Evolutionary conservation across 2,329 filamentous ascomycete species (phyloP).

Genomic region (Capronia americana): DNA sequence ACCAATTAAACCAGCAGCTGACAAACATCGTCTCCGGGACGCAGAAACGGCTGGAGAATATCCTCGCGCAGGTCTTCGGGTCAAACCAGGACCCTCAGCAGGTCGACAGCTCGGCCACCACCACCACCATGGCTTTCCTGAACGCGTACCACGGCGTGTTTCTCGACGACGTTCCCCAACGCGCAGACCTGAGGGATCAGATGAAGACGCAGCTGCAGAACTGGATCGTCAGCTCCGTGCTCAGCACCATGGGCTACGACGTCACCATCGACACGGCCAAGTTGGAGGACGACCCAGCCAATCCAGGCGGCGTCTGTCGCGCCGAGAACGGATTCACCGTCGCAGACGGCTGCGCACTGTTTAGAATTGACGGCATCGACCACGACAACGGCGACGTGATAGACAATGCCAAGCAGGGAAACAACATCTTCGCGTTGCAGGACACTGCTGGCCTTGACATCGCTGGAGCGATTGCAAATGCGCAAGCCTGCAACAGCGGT

Average conservation of each 20-base stretch:
- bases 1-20: slow-evolving; percentile 17
- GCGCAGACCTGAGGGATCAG: slow-evolving; percentile 13
- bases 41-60: slow-evolving; percentile 18
- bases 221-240: slow-evolving; percentile 25
- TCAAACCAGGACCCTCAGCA: slow-evolving; percentile 12
- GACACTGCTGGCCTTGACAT: slow-evolving; percentile 21
- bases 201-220: slow-evolving; percentile 24
- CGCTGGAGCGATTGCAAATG: slow-evolving; percentile 12
- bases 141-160: slow-evolving; percentile 17
- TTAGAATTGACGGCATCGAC: slow-evolving; percentile 21
- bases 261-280: slow-evolving; percentile 14
- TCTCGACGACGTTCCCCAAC: slow-evolving; percentile 20
- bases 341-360: slow-evolving; percentile 14
- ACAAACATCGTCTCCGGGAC: slow-evolving; percentile 15
- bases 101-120: background rate
- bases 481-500: slow-evolving; percentile 18
- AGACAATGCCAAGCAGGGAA: slow-evolving; percentile 15
- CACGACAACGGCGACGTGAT: slow-evolving; percentile 17
- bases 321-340: slow-evolving; percentile 21
- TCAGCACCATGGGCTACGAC: slow-evolving; percentile 21
- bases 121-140: slow-evolving; percentile 16
- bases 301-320: slow-evolving; percentile 6
- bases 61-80: slow-evolving; percentile 19
- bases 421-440: slow-evolving; percentile 25
- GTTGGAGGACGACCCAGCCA: background rate